Conservation (phyloP, 805 yeast genomes). For the Suhomyces sp. region DNA sequence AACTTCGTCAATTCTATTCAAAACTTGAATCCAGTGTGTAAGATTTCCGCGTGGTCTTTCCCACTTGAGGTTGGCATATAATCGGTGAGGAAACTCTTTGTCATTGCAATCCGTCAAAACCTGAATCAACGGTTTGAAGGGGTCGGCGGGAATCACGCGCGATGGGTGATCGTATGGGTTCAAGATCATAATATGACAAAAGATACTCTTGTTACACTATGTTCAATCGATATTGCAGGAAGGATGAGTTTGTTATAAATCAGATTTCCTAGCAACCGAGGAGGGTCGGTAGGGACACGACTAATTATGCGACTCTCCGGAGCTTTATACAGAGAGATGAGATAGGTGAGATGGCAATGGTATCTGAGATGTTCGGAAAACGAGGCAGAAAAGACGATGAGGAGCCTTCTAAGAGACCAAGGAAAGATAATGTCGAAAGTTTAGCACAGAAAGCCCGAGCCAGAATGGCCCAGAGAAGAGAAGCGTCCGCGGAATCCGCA, state of each 20-base stretch:
- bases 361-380: neutral
- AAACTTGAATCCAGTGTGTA: constrained; percentile 70
- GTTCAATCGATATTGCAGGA: neutral
- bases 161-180: constrained; percentile 27
- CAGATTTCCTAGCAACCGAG: neutral
- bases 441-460: neutral
- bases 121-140: constrained; percentile 26
- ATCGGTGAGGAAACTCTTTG: constrained; percentile 37
- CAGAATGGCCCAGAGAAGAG: neutral
- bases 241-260: neutral
- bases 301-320: neutral
- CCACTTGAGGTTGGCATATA: constrained; percentile 47
- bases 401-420: neutral
- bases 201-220: neutral
- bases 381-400: neutral
- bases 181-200: constrained; percentile 28
- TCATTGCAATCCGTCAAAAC: constrained; percentile 37
- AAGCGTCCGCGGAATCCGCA: neutral
- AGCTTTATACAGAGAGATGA: neutral
- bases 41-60: constrained; percentile 66
- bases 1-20: constrained; percentile 72
- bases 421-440: neutral
- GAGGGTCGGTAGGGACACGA: neutral
- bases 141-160: constrained; percentile 27
- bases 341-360: neutral